These are phyloP conservation scores for Chrysophaeum taylorii DNA, from an alignment of 352 stramenopile species.

Conservation along the genomic window DNA sequence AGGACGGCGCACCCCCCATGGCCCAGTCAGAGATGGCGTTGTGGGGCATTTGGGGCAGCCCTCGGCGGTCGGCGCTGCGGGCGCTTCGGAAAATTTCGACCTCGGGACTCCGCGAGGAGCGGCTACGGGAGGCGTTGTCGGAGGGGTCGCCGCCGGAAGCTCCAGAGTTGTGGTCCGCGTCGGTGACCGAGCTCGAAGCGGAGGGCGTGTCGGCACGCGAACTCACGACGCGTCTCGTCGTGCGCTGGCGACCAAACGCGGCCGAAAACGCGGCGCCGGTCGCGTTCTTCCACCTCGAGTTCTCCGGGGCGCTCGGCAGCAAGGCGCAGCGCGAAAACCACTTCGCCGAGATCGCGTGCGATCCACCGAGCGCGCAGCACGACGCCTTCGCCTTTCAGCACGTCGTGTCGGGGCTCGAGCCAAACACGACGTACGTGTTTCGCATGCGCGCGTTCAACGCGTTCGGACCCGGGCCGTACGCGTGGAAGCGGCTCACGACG, in stretches of 20 bases:
- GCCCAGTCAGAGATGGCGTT: not conserved
- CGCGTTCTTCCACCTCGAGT: constrained; percentile 40
- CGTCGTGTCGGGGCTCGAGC: constrained; percentile 40
- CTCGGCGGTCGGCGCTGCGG: not conserved
- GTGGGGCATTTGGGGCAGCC: constrained; percentile 13
- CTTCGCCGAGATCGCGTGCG: constrained; percentile 61
- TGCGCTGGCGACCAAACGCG: not conserved
- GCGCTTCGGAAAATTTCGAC: constrained; percentile 6
- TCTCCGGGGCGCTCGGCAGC: constrained; percentile 30
- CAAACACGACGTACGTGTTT: constrained; percentile 76
- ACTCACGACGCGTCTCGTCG: not conserved
- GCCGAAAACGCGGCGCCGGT: constrained; percentile 21
- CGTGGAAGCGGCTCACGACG: constrained; percentile 64
- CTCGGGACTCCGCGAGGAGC: constrained; percentile 24
- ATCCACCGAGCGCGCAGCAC: constrained; percentile 67
- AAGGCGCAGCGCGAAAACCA: constrained; percentile 31
- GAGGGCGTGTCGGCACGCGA: constrained; percentile 21
- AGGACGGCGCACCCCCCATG: no score
- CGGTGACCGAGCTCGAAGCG: constrained; percentile 22
- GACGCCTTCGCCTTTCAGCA: constrained; percentile 49
- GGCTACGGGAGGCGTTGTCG: constrained; percentile 25
- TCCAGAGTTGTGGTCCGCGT: constrained; percentile 29
- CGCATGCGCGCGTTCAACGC: constrained; percentile 72
- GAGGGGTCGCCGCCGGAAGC: constrained; percentile 25
- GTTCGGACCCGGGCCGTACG: constrained; percentile 68